Percentiles rank a stretch among this genome's conserved stretches.
Conservation (phyloP, 345 rosid species). For the Litchi chinensis region DNA sequence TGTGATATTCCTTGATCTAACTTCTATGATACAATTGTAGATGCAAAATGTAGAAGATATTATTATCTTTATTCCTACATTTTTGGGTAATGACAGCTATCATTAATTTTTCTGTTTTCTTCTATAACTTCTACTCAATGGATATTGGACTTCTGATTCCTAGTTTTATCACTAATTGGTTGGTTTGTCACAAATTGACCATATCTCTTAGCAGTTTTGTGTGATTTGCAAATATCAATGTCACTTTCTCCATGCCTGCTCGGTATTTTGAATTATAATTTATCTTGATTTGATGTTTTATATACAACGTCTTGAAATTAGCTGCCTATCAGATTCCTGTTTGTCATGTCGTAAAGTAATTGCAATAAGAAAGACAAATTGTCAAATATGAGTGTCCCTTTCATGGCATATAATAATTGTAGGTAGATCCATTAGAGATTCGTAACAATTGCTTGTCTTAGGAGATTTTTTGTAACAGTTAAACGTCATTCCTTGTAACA, state of each 20-base stretch:
- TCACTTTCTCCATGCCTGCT: background rate
- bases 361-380: background rate
- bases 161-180: background rate
- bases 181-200: background rate
- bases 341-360: background rate
- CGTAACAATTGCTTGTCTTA: background rate
- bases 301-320: background rate
- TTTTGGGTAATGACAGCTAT: background rate
- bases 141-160: too few species aligned
- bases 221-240: background rate
- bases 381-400: background rate
- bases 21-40: background rate
- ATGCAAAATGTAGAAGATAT: conserved; percentile 2
- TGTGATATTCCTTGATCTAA: background rate
- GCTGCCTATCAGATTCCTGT: background rate
- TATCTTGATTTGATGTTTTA: background rate
- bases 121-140: background rate
- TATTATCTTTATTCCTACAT: background rate
- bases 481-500: background rate
- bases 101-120: background rate
- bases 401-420: background rate
- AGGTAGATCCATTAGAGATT: background rate
- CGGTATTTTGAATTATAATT: background rate
- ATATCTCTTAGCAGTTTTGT: background rate
- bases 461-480: background rate